Evolutionary conservation across 805 yeast genomes (phyloP).

Genomic region (Nakazawaea populi): DNA sequence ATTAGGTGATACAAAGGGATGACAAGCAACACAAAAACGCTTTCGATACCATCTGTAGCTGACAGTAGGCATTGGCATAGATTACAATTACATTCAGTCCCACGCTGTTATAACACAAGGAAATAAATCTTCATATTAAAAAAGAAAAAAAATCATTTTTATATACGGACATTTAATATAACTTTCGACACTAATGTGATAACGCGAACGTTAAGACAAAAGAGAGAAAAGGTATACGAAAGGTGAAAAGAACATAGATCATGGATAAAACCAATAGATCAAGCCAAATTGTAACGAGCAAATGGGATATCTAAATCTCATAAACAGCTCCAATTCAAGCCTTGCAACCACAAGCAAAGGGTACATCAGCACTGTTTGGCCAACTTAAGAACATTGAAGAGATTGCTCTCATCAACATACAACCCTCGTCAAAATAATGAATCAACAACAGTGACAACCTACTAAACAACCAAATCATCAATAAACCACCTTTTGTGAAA

Average conservation of each 20-base stretch:
- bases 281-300: not conserved
- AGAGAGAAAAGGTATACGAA: constrained; percentile 2
- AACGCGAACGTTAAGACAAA: not conserved
- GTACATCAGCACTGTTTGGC: too few species aligned
- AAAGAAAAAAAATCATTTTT: not conserved
- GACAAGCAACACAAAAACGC: too few species aligned
- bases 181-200: not conserved
- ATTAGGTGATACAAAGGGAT: too few species aligned
- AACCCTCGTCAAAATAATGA: too few species aligned
- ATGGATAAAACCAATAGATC: not conserved
- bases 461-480: not conserved
- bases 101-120: not conserved
- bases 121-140: not conserved
- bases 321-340: not conserved
- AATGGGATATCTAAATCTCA: not conserved
- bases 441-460: too few species aligned
- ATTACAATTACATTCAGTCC: too few species aligned
- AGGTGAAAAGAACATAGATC: constrained; percentile 7
- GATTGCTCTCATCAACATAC: too few species aligned
- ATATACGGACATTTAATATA: constrained; percentile 6
- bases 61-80: too few species aligned
- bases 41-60: too few species aligned
- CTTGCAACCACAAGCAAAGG: not conserved
- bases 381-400: too few species aligned
- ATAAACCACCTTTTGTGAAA: not conserved